Evolutionary conservation across 306 rosid species (phyloP), one percentile per base, ranked within the genome.

Genomic region (Crataegus laevigata): DNA sequence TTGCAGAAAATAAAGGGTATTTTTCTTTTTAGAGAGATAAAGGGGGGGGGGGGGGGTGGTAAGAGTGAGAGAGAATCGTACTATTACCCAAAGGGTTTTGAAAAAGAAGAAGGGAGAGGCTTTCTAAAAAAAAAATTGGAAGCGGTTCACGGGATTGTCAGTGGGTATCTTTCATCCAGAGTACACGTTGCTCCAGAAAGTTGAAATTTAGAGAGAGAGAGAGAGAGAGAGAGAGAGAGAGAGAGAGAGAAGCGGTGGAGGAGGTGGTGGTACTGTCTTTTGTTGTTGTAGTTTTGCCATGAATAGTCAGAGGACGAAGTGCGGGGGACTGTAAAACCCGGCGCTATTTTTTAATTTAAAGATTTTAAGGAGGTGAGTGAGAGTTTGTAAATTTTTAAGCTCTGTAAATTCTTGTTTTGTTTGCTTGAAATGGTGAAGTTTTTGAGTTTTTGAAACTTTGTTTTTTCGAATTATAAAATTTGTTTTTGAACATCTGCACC

Each of bases 161-260:
- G 88, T 30, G 24, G 75, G 91, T 85, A 83, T 82, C 88, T 85
- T 86, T 85, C 87, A 72, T 86, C 65, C 76, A 24, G 28, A 83
- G 83, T 85, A 87, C 97, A 88, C 92, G 82, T 89, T 84, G 91
- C 89, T 89, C 91, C 92, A 88, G 80, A 86, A 88, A 86, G 84
- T 66, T 61, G 71, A 79, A 34, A 50, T 12, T 65, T 50, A 42
- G 54, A 22, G 52, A 22, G 19, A 29, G 36, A 36, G 12, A 24
- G 15, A 43, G 17, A 0, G 36, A 32, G 36, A 34, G 24, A 22
- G 11, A 55, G 60, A 54, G 60, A 36, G 50, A 36, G 17, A 21
- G 24, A 34, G 11, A 24, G 59, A 24, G 29, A 6, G 54, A 43
- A 60, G 69, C 58, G 59, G 77, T 60, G 68, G 69, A 15, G 29